Evolutionary conservation across 345 rosid genomes (phyloP), one percentile per base, ranked within the genome.

Genomic region (Arabis alpina): DNA sequence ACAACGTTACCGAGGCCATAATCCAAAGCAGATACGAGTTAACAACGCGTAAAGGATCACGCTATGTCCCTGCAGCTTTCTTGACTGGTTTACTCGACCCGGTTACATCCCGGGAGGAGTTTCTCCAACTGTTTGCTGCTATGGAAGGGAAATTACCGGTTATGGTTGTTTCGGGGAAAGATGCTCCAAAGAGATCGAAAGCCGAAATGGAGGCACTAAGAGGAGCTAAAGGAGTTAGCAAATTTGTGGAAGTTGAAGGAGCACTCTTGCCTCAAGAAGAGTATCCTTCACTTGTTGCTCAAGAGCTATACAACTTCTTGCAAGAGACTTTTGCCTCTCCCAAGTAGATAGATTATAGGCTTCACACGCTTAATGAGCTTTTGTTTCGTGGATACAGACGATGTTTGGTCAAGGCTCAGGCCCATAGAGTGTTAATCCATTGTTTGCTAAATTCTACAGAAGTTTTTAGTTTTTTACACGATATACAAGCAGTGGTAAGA

Each of bases 181-280:
- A 88, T 45, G 85, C 90, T 76, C 97, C 96, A 6, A 88, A 79
- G 81, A 88, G 96, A 80, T 93, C 97, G 2, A 93, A 90, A 73
- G 89, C 97, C 16, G 98, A 88, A 80, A 93, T 93, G 93, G 93
- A 88, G 76, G 92, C 87, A 60, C 82, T 87, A 41, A 76, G 61
- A 68, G 89, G 85, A 78, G 85, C 86, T 54, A 82, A 72, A 77
- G 96, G 96, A 66, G 92, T 90, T 32, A 80, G 82, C 41, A 90
- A 87, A 72, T 93, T 84, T 64, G 83, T 86, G 3, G 89, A 85
- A 81, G 89, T 88, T 62, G 86, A 86, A 23, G 97, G 97, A 5
- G 92, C 97, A 28, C 93, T 93, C 49, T 73, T 90, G 72, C 93
- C 98, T 47, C 96, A 93, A 61, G 98, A 93, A 82, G 98, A 93